Evolutionary conservation across 768 basidiomycete species (phyloP).

Genomic region (Sporobolomyces phaffii): DNA sequence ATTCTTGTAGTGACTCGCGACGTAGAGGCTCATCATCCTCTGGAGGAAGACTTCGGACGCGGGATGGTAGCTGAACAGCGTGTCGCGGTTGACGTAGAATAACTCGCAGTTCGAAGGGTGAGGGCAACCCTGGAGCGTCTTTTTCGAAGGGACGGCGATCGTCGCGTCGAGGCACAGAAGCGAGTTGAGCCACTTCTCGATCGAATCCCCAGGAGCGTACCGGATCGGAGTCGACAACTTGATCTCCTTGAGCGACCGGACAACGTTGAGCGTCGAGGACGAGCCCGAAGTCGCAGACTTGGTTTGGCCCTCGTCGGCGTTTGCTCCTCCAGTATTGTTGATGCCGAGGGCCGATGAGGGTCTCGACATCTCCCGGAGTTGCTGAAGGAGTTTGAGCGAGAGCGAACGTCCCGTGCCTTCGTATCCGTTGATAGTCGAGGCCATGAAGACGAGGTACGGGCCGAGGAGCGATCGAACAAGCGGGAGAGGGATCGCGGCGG

Average conservation of each 20-base stretch:
- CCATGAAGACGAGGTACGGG: constrained; percentile 91
- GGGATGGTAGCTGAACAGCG: constrained; percentile 92
- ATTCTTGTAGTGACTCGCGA: constrained; percentile 97
- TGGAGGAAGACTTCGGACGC: constrained; percentile 97
- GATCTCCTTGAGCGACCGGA: constrained; percentile 79
- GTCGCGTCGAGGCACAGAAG: constrained; percentile 88
- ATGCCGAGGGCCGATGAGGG: constrained; percentile 55
- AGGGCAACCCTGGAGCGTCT: constrained; percentile 67
- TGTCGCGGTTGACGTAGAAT: constrained; percentile 91
- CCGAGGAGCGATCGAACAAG: constrained; percentile 92
- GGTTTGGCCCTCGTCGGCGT: constrained; percentile 6
- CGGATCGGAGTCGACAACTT: constrained; percentile 93
- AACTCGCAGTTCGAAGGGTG: constrained; percentile 91
- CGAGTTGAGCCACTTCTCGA: constrained; percentile 90
- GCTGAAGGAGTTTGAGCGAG: constrained; percentile 94
- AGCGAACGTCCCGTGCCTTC: constrained; percentile 99
- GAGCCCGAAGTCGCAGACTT: constrained; percentile 32
- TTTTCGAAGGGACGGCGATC: constrained; percentile 50
- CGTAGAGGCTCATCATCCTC: constrained; percentile 96
- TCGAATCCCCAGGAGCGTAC: constrained; percentile 73
- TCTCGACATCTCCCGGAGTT: constrained; percentile 83
- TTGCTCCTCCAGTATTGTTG: not conserved
- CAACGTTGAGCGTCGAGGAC: constrained; percentile 53
- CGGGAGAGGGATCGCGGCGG: constrained; percentile 93
- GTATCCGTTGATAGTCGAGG: constrained; percentile 99